phyloP scores from a whole-genome alignment of 805 yeast species.

The Zygoascus ofunaensis region DNA sequence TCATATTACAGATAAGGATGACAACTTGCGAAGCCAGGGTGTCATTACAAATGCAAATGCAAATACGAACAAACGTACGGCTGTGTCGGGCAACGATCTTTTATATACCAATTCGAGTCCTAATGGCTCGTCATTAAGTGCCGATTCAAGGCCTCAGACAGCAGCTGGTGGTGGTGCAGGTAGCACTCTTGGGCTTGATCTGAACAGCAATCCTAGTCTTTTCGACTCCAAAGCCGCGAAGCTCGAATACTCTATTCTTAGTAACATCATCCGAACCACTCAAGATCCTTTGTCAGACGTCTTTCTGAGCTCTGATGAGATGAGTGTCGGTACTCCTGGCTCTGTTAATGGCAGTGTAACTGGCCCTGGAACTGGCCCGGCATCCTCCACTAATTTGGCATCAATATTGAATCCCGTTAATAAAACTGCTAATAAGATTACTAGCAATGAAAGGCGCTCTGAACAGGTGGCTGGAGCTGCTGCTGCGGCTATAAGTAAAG shows the following conservation, averaged over 20 bases:
- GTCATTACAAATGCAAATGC: no score
- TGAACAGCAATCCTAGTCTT: background rate
- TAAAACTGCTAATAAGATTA: background rate
- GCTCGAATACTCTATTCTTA: constrained; percentile 29
- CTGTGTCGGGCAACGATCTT: no score
- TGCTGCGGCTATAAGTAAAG: background rate
- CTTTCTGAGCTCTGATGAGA: background rate
- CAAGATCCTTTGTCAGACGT: background rate
- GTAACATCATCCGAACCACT: constrained; percentile 24
- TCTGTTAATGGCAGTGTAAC: background rate
- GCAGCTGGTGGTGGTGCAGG: constrained; percentile 15
- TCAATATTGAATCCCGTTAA: background rate
- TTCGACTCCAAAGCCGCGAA: constrained; percentile 31
- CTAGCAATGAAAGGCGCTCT: background rate
- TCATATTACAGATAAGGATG: constrained; percentile 3
- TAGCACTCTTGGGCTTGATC: no score
- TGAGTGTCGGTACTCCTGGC: background rate
- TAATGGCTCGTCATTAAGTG: no score
- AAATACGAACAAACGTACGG: no score
- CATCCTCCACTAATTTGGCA: background rate
- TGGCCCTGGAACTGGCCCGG: background rate
- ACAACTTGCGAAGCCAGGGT: no score
- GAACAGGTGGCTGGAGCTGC: background rate
- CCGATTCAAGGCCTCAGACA: no score
- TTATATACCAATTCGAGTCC: background rate